Evolutionary conservation across 1,284 basidiomycete genomes (phyloP).

Genomic region (Ustilago lituana): DNA sequence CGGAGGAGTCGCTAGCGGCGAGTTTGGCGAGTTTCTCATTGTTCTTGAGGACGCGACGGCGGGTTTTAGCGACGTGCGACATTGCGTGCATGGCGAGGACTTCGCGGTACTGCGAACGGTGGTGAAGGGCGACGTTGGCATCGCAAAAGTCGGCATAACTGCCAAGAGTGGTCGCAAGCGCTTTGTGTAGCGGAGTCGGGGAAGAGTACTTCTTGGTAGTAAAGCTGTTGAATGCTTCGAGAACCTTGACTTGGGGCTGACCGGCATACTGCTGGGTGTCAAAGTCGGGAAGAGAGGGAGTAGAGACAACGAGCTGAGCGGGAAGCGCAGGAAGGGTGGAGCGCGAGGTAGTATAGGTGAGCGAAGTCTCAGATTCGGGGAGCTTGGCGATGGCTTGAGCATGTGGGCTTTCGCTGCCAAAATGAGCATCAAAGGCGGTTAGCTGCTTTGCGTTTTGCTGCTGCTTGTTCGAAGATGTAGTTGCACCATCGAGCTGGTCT

Average conservation of each 20-base stretch:
- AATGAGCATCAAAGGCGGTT: conserved; percentile 49
- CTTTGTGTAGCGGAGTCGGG: conserved; percentile 31
- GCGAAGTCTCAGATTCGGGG: conserved; percentile 27
- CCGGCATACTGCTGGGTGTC: conserved; percentile 22
- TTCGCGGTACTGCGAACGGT: conserved; percentile 41
- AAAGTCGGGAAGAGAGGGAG: conserved; percentile 18
- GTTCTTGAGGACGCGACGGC: conserved; percentile 90
- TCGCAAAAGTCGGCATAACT: conserved; percentile 59
- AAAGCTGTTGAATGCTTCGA: conserved; percentile 45
- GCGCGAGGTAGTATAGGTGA: conserved; percentile 32
- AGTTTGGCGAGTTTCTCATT: conserved; percentile 79
- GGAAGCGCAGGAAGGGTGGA: conserved; percentile 23
- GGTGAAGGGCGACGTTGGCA: conserved; percentile 34
- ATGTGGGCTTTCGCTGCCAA: conserved; percentile 47
- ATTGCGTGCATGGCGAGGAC: conserved; percentile 56
- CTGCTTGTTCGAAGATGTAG: conserved; percentile 11
- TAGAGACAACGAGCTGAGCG: conserved; percentile 30
- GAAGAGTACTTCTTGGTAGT: conserved; percentile 20
- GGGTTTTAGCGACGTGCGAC: conserved; percentile 75
- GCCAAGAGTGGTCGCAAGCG: conserved; percentile 44
- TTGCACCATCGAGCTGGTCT: conserved; percentile 3
- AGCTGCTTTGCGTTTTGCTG: conserved; percentile 25
- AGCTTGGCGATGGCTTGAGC: conserved; percentile 39
- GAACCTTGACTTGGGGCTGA: conserved; percentile 52
- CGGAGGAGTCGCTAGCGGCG: conserved; percentile 68